Conservation (phyloP, 106 monocot genomes). For the Acorus gramineus region DNA sequence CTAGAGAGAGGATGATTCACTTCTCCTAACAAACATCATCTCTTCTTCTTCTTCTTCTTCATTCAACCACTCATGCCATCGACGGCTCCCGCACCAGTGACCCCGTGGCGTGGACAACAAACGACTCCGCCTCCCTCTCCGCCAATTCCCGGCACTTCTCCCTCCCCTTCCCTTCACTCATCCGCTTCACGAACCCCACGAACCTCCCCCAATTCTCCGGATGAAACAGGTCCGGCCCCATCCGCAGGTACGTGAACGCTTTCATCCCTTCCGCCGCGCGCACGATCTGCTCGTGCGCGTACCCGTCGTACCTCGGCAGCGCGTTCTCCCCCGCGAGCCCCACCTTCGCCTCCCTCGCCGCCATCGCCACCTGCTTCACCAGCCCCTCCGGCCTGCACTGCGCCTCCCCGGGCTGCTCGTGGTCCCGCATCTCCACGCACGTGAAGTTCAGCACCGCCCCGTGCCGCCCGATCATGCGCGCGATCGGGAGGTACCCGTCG, state of each 20-base stretch:
- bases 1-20: no score
- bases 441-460: conserved; percentile 91
- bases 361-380: conserved; percentile 57
- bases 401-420: conserved; percentile 78
- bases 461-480: conserved; percentile 53
- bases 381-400: conserved; percentile 68
- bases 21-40: no score
- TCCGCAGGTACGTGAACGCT: conserved; percentile 79
- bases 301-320: conserved; percentile 65
- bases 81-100: background rate
- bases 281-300: conserved; percentile 55
- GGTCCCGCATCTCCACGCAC: conserved; percentile 76
- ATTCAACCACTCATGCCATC: background rate
- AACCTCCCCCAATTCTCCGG: conserved; percentile 8
- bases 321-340: conserved; percentile 88
- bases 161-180: background rate
- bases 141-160: conserved; percentile 6
- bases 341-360: conserved; percentile 46
- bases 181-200: conserved; percentile 12
- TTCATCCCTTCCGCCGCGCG: conserved; percentile 35
- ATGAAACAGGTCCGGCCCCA: conserved; percentile 47
- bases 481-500: conserved; percentile 74
- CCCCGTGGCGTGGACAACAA: background rate
- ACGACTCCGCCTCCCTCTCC: conserved; percentile 5
- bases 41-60: background rate